Conservation (phyloP, 2,329 filamentous ascomycete genomes). For the Colletotrichum sp. region DNA sequence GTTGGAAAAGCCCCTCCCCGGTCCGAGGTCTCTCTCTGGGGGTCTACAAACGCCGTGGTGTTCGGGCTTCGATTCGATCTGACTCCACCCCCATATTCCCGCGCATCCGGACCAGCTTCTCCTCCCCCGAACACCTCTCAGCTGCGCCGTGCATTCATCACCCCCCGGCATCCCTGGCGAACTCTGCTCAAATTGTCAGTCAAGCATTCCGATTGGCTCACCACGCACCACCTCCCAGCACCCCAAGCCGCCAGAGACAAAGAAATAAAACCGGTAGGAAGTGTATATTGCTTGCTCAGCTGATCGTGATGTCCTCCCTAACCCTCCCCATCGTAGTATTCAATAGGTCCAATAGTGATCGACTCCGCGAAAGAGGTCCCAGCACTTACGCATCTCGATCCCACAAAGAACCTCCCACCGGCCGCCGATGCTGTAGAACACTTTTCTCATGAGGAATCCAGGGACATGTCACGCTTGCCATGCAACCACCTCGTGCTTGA, state of each 20-base stretch:
- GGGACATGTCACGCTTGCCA: not conserved
- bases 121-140: not conserved
- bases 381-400: slow-evolving; percentile 8
- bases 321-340: not conserved
- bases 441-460: not conserved
- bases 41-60: not conserved
- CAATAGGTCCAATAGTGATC: not conserved
- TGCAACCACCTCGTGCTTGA: not conserved
- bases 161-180: not conserved
- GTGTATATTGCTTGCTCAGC: not conserved
- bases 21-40: not conserved
- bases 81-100: not conserved
- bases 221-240: not conserved
- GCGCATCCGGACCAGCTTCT: not conserved
- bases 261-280: not conserved
- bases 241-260: not conserved
- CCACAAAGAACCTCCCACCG: not conserved
- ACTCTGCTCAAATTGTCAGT: not conserved
- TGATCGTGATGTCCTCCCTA: not conserved
- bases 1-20: not conserved
- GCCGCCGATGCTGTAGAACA: not conserved
- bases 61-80: not conserved
- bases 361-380: not conserved
- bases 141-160: not conserved
- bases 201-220: not conserved